Conservation (phyloP, 768 basidiomycete species). For the Suillus subalutaceus region DNA sequence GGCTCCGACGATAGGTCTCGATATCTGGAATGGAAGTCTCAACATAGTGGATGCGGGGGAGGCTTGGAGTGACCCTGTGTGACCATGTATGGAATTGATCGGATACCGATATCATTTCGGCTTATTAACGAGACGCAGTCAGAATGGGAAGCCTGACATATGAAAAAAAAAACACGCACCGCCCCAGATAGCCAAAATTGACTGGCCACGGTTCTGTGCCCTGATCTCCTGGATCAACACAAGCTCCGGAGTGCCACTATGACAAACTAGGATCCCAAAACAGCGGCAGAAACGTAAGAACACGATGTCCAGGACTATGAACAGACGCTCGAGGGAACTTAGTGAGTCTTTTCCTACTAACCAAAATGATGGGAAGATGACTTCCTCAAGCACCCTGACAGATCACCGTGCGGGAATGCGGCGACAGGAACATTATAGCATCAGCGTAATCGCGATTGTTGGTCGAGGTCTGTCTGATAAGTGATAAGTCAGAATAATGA, state of each 20-base stretch:
- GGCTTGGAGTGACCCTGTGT: background rate
- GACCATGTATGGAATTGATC: background rate
- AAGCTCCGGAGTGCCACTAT: background rate
- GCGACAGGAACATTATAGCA: slow-evolving; percentile 1
- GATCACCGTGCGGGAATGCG: background rate
- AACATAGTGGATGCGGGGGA: background rate
- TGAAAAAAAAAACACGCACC: background rate
- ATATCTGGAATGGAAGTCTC: background rate
- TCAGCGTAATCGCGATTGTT: background rate
- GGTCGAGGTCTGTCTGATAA: slow-evolving; percentile 5
- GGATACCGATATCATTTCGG: slow-evolving; percentile 8
- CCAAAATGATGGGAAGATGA: background rate
- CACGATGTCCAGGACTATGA: background rate
- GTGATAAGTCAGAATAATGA: background rate
- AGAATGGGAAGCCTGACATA: background rate
- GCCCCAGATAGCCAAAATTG: slow-evolving; percentile 7
- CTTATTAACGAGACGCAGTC: slow-evolving; percentile 1
- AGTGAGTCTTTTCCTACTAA: background rate
- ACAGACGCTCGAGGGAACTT: background rate
- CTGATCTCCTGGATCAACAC: background rate
- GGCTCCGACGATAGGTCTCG: slow-evolving; percentile 15
- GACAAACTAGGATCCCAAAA: background rate
- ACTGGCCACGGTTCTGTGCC: background rate
- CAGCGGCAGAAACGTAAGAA: background rate
- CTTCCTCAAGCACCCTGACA: background rate